phyloP scores from a whole-genome alignment of 2,329 filamentous ascomycete genomes.

The Arthrobotrys sphaeroides region DNA sequence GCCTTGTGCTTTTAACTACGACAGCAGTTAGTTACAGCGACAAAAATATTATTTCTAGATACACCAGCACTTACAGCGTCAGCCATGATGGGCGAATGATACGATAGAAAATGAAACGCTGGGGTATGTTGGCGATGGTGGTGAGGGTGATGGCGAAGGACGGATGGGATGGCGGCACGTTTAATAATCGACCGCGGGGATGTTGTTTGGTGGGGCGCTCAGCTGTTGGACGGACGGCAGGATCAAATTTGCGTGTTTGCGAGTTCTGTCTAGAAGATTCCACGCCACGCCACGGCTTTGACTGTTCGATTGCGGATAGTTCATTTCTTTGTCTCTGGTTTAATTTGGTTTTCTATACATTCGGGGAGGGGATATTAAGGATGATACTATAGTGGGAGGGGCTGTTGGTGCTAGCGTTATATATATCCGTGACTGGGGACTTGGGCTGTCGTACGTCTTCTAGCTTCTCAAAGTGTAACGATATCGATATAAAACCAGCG shows the following conservation, averaged over 20 bases:
- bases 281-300: slow-evolving; percentile 6
- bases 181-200: slow-evolving; percentile 43
- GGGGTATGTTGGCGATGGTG: neutral
- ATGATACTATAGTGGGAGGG: too few species aligned
- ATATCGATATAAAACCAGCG: too few species aligned
- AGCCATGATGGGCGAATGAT: slow-evolving; percentile 35
- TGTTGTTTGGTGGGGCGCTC: slow-evolving; percentile 42
- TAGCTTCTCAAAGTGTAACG: too few species aligned
- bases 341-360: neutral
- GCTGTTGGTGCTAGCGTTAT: too few species aligned
- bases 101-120: neutral
- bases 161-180: neutral
- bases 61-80: slow-evolving; percentile 49
- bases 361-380: too few species aligned
- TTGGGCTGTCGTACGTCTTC: too few species aligned
- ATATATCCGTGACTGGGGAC: too few species aligned
- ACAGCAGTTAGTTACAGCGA: neutral
- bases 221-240: neutral
- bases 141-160: neutral
- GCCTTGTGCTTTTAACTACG: slow-evolving; percentile 89
- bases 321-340: too few species aligned
- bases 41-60: neutral
- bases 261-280: slow-evolving; percentile 51
- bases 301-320: neutral
- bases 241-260: slow-evolving; percentile 40